These are phyloP conservation scores for Pestalotiopsis sp. DNA, from an alignment of 2,329 filamentous ascomycete genomes.

Conservation along the genomic window DNA sequence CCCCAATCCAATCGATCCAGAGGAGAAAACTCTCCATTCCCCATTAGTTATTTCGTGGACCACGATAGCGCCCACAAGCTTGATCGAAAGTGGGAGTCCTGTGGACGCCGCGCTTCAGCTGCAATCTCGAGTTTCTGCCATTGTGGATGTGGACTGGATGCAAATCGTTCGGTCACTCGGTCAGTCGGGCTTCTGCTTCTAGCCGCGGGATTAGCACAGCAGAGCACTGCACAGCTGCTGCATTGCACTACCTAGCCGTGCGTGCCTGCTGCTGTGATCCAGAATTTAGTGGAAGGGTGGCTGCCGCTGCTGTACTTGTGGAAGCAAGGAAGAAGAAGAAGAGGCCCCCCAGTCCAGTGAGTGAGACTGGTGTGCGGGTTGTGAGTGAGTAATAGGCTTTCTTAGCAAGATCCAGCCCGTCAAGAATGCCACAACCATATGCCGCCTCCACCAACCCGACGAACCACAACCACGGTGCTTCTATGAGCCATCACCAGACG, in stretches of 20 bases:
- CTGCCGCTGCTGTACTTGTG: neutral
- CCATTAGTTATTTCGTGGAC: neutral
- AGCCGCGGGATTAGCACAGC: neutral
- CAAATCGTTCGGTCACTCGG: neutral
- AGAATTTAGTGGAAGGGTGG: neutral
- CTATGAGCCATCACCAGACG: slow-evolving; percentile 11
- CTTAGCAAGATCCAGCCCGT: neutral
- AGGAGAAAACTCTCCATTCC: neutral
- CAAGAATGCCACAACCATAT: slow-evolving; percentile 19
- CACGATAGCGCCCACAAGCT: slow-evolving; percentile 1
- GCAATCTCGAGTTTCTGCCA: neutral
- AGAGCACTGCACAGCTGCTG: neutral
- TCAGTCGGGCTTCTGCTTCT: neutral
- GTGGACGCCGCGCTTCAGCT: slow-evolving; percentile 2
- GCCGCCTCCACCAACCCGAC: slow-evolving; percentile 13
- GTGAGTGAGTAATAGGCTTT: neutral
- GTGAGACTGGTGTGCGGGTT: too few relatives aligned
- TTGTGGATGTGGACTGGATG: neutral
- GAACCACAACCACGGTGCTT: slow-evolving; percentile 13
- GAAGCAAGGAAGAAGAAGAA: too few relatives aligned
- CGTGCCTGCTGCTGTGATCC: neutral
- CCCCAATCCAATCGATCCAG: neutral
- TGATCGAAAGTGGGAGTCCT: slow-evolving; percentile 1
- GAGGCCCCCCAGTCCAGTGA: neutral
- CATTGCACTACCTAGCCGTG: neutral